Conservation (phyloP, 2,329 filamentous ascomycete species). For the Plenodomus biglobosus region DNA sequence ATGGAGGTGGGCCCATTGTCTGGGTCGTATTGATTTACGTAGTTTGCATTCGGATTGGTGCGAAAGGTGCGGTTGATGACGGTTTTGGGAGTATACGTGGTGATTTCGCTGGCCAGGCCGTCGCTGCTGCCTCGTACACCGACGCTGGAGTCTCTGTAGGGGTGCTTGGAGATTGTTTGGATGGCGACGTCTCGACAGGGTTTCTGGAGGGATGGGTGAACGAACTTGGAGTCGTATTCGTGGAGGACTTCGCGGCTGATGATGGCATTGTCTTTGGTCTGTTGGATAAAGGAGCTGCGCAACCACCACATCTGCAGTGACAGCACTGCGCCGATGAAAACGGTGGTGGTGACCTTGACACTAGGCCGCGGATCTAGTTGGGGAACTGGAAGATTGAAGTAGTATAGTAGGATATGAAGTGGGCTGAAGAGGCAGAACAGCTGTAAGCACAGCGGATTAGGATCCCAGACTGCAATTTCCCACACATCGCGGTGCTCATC, state of each 20-base stretch:
- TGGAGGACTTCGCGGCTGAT: slow-evolving; percentile 90
- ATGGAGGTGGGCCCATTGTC: slow-evolving; percentile 49
- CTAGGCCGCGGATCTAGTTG: slow-evolving; percentile 78
- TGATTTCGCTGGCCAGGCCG: slow-evolving; percentile 54
- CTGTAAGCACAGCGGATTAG: slow-evolving; percentile 76
- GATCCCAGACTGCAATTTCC: slow-evolving; percentile 94
- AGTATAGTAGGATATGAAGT: slow-evolving; percentile 87
- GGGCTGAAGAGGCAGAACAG: slow-evolving; percentile 92
- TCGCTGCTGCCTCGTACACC: slow-evolving; percentile 47
- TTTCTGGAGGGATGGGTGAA: slow-evolving; percentile 84
- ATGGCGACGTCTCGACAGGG: slow-evolving; percentile 76
- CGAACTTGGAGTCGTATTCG: slow-evolving; percentile 95
- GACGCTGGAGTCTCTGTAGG: slow-evolving; percentile 40
- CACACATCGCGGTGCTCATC: slow-evolving; percentile 84
- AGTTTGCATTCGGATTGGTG: slow-evolving; percentile 81
- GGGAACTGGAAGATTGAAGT: slow-evolving; percentile 78
- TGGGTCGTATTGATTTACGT: slow-evolving; percentile 70
- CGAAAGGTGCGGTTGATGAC: slow-evolving; percentile 72
- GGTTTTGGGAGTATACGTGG: slow-evolving; percentile 63
- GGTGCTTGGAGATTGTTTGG: slow-evolving; percentile 60
- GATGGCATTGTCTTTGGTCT: slow-evolving; percentile 79
- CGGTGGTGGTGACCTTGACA: slow-evolving; percentile 78
- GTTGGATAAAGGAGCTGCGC: slow-evolving; percentile 74
- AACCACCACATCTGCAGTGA: slow-evolving; percentile 76
- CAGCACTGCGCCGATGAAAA: slow-evolving; percentile 74